Conservation (phyloP, 805 yeast species). For the Candida nemodendra region DNA sequence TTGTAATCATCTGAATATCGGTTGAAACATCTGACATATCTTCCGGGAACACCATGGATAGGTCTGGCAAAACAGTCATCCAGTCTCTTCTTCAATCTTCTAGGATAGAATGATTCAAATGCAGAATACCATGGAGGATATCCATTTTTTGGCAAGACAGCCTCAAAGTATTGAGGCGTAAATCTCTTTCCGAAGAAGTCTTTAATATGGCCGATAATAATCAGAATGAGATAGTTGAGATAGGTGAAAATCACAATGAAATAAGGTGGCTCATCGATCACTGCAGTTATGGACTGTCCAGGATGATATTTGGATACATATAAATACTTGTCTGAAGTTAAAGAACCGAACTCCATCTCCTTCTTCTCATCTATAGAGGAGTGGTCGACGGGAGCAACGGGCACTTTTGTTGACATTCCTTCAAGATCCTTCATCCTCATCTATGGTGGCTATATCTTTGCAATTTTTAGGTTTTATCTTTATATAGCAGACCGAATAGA, state of each 20-base stretch:
- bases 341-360: slow-evolving; percentile 73
- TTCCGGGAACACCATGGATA: slow-evolving; percentile 96
- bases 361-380: slow-evolving; percentile 34
- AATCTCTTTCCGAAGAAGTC: slow-evolving; percentile 83
- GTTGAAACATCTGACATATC: slow-evolving; percentile 79
- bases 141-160: slow-evolving; percentile 77
- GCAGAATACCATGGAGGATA: slow-evolving; percentile 95
- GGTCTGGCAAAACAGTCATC: slow-evolving; percentile 96
- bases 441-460: no score
- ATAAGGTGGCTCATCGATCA: slow-evolving; percentile 84
- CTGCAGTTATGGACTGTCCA: slow-evolving; percentile 58
- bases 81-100: slow-evolving; percentile 86
- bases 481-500: no score
- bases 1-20: slow-evolving; percentile 68
- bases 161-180: slow-evolving; percentile 60
- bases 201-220: slow-evolving; percentile 84
- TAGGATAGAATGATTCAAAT: slow-evolving; percentile 88
- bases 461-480: no score
- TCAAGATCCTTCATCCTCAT: no score
- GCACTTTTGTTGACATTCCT: slow-evolving; percentile 24
- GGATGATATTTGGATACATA: slow-evolving; percentile 58
- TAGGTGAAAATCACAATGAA: slow-evolving; percentile 78
- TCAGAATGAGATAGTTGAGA: slow-evolving; percentile 76
- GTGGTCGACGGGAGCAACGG: slow-evolving; percentile 33
- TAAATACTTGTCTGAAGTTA: slow-evolving; percentile 63